Percentiles rank a stretch among this genome's conserved stretches.
Conservation (phyloP, 495 filamentous ascomycete genomes). For the Xylaria nigripes region DNA sequence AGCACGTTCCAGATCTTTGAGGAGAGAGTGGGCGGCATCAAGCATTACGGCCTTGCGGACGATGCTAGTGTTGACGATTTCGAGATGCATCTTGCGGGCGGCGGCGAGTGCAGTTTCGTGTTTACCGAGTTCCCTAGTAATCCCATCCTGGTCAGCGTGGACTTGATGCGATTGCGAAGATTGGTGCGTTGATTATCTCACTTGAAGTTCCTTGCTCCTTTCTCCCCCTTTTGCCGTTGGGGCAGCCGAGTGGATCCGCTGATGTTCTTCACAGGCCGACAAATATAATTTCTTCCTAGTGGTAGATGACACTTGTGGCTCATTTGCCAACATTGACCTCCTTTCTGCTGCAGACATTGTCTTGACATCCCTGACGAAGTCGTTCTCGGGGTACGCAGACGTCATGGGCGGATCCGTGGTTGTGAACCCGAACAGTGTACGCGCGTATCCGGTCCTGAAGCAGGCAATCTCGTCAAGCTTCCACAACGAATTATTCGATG, state of each 20-base stretch:
- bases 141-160: slow-evolving; percentile 34
- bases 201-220: neutral
- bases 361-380: slow-evolving; percentile 42
- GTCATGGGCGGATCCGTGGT: slow-evolving; percentile 40
- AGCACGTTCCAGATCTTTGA: slow-evolving; percentile 25
- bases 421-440: slow-evolving; percentile 31
- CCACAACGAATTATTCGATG: slow-evolving; percentile 32
- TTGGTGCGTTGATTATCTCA: slow-evolving; percentile 14
- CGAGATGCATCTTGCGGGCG: slow-evolving; percentile 26
- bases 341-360: slow-evolving; percentile 36
- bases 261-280: slow-evolving; percentile 22
- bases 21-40: slow-evolving; percentile 23
- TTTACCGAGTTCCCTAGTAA: slow-evolving; percentile 43
- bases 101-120: slow-evolving; percentile 24
- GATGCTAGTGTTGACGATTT: slow-evolving; percentile 30
- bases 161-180: slow-evolving; percentile 33
- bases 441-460: slow-evolving; percentile 23
- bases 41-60: slow-evolving; percentile 30
- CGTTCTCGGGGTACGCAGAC: slow-evolving; percentile 44
- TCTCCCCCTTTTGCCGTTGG: neutral
- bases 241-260: neutral
- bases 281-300: slow-evolving; percentile 39
- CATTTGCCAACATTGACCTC: slow-evolving; percentile 43
- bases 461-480: slow-evolving; percentile 21
- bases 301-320: slow-evolving; percentile 44